A percentile compares a stretch with the other conserved stretches of the same genome.
phyloP scores from a whole-genome alignment of 2,329 filamentous ascomycete genomes.

The Myriangium duriaei region DNA sequence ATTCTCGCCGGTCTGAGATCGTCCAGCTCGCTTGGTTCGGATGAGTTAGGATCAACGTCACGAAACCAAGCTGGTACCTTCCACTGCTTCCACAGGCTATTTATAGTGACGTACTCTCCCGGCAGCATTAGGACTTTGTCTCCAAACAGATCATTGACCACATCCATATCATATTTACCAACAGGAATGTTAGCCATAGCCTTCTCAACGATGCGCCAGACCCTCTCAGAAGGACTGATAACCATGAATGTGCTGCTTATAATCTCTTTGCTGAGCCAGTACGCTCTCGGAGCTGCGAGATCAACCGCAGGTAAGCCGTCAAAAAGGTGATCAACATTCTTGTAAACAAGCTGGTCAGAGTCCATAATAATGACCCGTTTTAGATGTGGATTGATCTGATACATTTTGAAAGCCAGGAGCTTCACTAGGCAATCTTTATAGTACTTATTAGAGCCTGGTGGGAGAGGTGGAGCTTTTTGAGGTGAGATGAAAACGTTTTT shows the following conservation, averaged over 20 bases:
- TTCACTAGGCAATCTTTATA: slow-evolving; percentile 20
- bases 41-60: not conserved
- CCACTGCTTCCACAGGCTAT: slow-evolving; percentile 23
- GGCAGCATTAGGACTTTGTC: slow-evolving; percentile 19
- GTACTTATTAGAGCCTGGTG: slow-evolving; percentile 12
- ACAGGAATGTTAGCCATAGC: slow-evolving; percentile 13
- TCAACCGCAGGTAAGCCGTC: slow-evolving; percentile 15
- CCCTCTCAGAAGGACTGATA: slow-evolving; percentile 16
- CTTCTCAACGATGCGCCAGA: slow-evolving; percentile 16
- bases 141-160: slow-evolving; percentile 19
- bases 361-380: slow-evolving; percentile 18
- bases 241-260: slow-evolving; percentile 20
- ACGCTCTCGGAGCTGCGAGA: slow-evolving; percentile 20
- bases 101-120: slow-evolving; percentile 18
- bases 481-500: slow-evolving; percentile 14
- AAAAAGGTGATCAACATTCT: slow-evolving; percentile 20
- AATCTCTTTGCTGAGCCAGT: slow-evolving; percentile 19
- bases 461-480: slow-evolving; percentile 14
- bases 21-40: no score
- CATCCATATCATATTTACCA: slow-evolving; percentile 21
- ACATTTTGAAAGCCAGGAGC: slow-evolving; percentile 20
- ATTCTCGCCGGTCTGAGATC: no score
- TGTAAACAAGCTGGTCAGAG: slow-evolving; percentile 20
- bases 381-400: slow-evolving; percentile 15
- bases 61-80: slow-evolving; percentile 20